Evolutionary conservation across 140 eudicot species (phyloP).

Genomic region (Senecio squalidus): DNA sequence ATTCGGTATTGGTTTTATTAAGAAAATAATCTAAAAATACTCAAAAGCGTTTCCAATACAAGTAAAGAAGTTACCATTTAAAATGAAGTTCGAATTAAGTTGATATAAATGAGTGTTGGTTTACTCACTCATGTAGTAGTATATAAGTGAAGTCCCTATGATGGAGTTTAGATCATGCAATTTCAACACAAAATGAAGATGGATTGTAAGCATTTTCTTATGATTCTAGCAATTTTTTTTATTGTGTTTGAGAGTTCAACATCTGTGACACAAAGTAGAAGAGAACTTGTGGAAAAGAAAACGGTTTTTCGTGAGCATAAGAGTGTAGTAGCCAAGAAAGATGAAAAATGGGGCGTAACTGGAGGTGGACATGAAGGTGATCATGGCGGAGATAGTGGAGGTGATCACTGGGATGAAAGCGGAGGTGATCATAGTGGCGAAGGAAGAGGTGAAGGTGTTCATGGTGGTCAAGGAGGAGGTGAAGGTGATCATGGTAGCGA

Average conservation of each 20-base stretch:
- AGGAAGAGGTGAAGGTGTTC: neutral
- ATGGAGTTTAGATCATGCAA: slow-evolving; percentile 17
- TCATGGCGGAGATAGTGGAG: slow-evolving; percentile 1
- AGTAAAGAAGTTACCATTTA: slow-evolving; percentile 14
- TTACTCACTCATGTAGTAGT: slow-evolving; percentile 9
- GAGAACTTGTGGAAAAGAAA: slow-evolving; percentile 18
- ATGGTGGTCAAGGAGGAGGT: too few relatives aligned
- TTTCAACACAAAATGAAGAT: slow-evolving; percentile 9
- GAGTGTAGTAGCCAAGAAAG: neutral
- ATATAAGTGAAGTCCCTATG: slow-evolving; percentile 18
- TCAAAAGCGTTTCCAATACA: slow-evolving; percentile 5
- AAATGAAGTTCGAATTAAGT: slow-evolving; percentile 2
- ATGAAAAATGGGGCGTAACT: slow-evolving; percentile 1
- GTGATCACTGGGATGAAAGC: neutral
- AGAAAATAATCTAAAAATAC: neutral
- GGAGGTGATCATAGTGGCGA: neutral
- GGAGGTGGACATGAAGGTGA: neutral
- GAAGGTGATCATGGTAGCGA: too few relatives aligned
- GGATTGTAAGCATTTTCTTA: slow-evolving; percentile 1
- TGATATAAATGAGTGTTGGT: slow-evolving; percentile 7
- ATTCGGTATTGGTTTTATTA: slow-evolving; percentile 8
- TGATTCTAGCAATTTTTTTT: slow-evolving; percentile 17
- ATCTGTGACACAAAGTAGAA: slow-evolving; percentile 18
- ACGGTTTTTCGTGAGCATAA: neutral
- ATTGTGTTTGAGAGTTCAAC: slow-evolving; percentile 21